Evolutionary conservation across 306 rosid species (phyloP).

Genomic region (Prinsepia uniflora): DNA sequence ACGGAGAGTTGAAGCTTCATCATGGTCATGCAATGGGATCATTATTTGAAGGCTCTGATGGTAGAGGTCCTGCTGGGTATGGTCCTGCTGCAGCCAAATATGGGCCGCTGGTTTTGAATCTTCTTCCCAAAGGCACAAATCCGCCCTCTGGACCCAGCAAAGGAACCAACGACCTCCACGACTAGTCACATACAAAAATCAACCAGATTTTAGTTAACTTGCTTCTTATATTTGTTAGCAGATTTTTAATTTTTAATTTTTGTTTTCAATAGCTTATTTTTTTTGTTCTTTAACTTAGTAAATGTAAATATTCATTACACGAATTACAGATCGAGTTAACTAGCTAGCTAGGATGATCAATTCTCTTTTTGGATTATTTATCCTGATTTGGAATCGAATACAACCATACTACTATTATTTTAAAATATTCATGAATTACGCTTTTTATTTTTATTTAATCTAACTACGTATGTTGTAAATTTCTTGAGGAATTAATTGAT

Average conservation of each 20-base stretch:
- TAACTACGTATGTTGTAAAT: no score
- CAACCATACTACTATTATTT: no score
- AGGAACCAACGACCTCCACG: slow-evolving; percentile 44
- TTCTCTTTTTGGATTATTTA: not conserved
- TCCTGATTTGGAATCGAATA: not conserved
- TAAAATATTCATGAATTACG: no score
- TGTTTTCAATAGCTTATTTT: not conserved
- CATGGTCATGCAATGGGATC: no score
- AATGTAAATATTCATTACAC: slow-evolving; percentile 15
- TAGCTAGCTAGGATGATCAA: not conserved
- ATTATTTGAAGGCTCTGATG: not conserved
- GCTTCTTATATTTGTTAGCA: slow-evolving; percentile 1
- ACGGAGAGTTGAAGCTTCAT: no score
- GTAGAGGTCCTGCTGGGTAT: not conserved
- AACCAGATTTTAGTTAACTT: not conserved
- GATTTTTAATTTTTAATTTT: not conserved
- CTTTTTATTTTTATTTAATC: no score
- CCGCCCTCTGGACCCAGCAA: slow-evolving; percentile 69
- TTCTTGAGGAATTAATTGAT: no score
- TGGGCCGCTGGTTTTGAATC: slow-evolving; percentile 37
- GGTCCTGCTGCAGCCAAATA: slow-evolving; percentile 26
- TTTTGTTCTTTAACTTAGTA: not conserved
- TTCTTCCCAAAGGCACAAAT: slow-evolving; percentile 61
- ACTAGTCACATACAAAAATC: slow-evolving; percentile 22
- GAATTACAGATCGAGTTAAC: not conserved